Base-by-base conservation (phyloP, 495 filamentous ascomycete species). In the Schizothecium vesticola region DNA sequence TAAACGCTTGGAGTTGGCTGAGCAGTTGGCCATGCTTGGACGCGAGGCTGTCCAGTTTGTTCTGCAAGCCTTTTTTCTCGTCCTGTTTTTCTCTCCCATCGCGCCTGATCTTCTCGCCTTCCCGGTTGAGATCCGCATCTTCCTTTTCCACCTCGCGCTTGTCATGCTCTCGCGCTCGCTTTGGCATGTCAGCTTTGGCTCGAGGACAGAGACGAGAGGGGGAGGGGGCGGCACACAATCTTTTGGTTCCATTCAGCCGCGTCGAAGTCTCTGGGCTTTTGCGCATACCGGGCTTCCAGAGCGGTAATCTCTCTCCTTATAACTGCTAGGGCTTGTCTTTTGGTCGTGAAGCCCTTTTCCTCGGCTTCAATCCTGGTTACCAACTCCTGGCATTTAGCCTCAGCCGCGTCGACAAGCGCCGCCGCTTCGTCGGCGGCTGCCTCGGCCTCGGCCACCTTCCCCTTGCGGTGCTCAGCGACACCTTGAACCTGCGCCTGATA, bases 11-110 rank as follows among this genome's bases (percentile, higher is more conserved):
- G 11, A 97, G 82, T 70, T 89, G 87, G 56, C 72, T 85, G 67
- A 89, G 83, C 67, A 91, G 89, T 71, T 91, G 90, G 13, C 95
- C 95, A 24, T 87, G 83, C 66, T 91, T 87, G 2, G 94, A 94
- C 56, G 93, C 83, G 28, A 97, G 80, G 28, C 76, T 80, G 31
- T 77, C 72, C n/a, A 93, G 70, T 55, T 90, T 84, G 16, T 72
- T 68, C 66, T 86, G 67, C 11, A 84, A 76, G 5, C 75, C 74
- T 68, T 1, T 69, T 21, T 60, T 66, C 31, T 75, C 67, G 0
- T 62, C 28, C n/a, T 56, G 71, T 28, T 76, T 76, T 60, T 72
- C 70, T 19, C 19, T 3, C 12, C 74, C 76, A 23, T 72, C 22
- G 11, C 69, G 43, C 64, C 33, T 69, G 6, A 82, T 59, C 29